A percentile compares a stretch with the other conserved stretches of the same genome.
Conservation (phyloP, 225 moss, liverwort and hornwort genomes). For the Sphagnum tenellum region DNA sequence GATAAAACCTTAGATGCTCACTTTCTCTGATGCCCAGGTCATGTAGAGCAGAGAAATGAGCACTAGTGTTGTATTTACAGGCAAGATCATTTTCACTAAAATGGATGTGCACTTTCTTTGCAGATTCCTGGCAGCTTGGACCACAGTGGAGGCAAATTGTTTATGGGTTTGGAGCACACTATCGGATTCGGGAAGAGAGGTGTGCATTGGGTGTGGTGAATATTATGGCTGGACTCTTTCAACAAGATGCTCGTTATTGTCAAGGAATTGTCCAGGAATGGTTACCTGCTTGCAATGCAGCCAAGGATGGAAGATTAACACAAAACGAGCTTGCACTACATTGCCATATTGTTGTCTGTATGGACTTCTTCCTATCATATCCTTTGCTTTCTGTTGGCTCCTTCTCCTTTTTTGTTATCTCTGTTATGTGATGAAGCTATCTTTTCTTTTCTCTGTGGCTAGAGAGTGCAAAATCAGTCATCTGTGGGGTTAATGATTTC, state of each 20-base stretch:
- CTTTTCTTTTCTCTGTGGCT: too few relatives aligned
- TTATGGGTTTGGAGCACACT: slow-evolving; percentile 30
- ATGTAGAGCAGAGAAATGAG: too few relatives aligned
- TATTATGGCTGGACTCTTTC: slow-evolving; percentile 24
- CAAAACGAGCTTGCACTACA: slow-evolving; percentile 33
- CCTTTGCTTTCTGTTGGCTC: not conserved
- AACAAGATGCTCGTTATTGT: slow-evolving; percentile 20
- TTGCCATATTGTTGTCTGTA: slow-evolving; percentile 29
- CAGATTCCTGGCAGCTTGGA: slow-evolving; percentile 24
- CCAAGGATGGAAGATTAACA: slow-evolving; percentile 34
- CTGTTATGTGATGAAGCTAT: too few relatives aligned
- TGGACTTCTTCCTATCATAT: not conserved
- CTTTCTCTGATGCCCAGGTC: too few relatives aligned
- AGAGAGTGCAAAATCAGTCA: too few relatives aligned
- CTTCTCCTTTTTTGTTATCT: too few relatives aligned
- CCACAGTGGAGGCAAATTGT: slow-evolving; percentile 28
- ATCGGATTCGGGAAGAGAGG: slow-evolving; percentile 32
- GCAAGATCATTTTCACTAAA: too few relatives aligned
- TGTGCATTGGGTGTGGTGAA: slow-evolving; percentile 24
- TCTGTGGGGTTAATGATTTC: too few relatives aligned
- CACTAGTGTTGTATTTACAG: too few relatives aligned
- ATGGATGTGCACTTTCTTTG: not conserved
- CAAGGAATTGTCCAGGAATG: slow-evolving; percentile 30
- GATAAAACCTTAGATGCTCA: too few relatives aligned
- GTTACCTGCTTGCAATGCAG: slow-evolving; percentile 24